Percentiles rank a stretch among this genome's conserved stretches.
Conservation (phyloP, 106 monocot species). For the Xerophyta viscosa region DNA sequence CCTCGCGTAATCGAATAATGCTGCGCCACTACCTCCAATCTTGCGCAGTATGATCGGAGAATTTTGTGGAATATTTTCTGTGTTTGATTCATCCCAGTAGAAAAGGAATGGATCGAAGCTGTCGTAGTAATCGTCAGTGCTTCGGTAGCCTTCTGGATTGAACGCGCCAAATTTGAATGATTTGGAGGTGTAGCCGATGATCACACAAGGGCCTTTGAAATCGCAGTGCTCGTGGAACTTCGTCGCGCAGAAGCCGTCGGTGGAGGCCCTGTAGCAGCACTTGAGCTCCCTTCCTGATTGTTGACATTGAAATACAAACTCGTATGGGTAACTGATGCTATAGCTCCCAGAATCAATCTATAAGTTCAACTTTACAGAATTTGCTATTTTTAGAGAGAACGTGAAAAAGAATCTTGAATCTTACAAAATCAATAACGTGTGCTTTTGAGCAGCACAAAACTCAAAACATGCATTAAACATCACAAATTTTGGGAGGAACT, state of each 20-base stretch:
- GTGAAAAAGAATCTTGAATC: too few relatives aligned
- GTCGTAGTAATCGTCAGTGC: constrained; percentile 80
- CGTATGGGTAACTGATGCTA: too few relatives aligned
- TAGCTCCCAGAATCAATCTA: too few relatives aligned
- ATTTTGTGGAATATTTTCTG: not conserved
- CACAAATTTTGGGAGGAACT: too few relatives aligned
- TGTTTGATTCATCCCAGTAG: constrained; percentile 43
- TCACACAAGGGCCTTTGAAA: constrained; percentile 69
- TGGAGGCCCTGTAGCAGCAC: constrained; percentile 31
- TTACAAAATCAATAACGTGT: too few relatives aligned
- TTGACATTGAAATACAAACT: too few relatives aligned
- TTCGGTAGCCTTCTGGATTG: constrained; percentile 68
- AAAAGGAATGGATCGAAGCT: constrained; percentile 71
- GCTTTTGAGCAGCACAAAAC: too few relatives aligned
- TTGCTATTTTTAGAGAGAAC: too few relatives aligned
- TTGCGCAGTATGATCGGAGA: constrained; percentile 46
- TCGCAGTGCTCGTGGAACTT: constrained; percentile 42
- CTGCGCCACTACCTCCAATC: constrained; percentile 88
- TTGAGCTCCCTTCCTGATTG: constrained; percentile 1
- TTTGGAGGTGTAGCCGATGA: constrained; percentile 33
- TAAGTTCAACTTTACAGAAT: too few relatives aligned
- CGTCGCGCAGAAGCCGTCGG: constrained; percentile 49
- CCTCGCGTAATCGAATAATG: constrained; percentile 87
- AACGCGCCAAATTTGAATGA: constrained; percentile 59
- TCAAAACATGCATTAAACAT: too few relatives aligned